A percentile compares a stretch with the other conserved stretches of the same genome.
Conservation (phyloP, 2,329 filamentous ascomycete genomes). For the Aureobasidium lini region DNA sequence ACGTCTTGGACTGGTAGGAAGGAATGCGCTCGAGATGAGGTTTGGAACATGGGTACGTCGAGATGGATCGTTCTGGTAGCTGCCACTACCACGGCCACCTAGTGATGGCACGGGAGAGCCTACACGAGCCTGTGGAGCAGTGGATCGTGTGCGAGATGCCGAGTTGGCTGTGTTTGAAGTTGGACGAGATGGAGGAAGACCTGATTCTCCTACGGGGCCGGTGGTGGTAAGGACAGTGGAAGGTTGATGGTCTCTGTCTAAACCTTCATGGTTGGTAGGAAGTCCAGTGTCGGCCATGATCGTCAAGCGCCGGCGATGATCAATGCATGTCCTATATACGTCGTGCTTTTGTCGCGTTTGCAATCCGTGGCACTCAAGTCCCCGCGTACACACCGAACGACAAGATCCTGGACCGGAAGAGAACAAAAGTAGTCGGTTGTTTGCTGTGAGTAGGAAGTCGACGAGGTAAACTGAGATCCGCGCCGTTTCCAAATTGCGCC, state of each 20-base stretch:
- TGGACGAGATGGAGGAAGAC: constrained; percentile 41
- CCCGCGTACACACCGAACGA: neutral
- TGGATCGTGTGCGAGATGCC: constrained; percentile 13
- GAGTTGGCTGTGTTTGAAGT: constrained; percentile 32
- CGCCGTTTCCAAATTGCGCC: constrained; percentile 8
- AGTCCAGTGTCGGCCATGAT: constrained; percentile 12
- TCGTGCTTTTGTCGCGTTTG: neutral
- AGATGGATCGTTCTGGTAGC: constrained; percentile 16
- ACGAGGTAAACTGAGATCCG: neutral
- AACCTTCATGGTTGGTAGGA: neutral
- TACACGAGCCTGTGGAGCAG: constrained; percentile 12
- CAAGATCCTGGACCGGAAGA: neutral
- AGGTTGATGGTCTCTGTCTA: neutral
- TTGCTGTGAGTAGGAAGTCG: constrained; percentile 1
- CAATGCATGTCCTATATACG: constrained; percentile 4
- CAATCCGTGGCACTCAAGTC: neutral
- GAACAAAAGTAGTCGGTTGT: neutral
- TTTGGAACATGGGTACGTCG: constrained; percentile 83
- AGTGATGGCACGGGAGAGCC: constrained; percentile 18
- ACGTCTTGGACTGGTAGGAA: constrained; percentile 92
- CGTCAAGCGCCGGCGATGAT: constrained; percentile 8
- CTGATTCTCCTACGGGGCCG: constrained; percentile 41
- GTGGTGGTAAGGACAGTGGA: constrained; percentile 28
- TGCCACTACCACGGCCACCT: constrained; percentile 17
- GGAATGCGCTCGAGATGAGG: constrained; percentile 83